Base-by-base conservation (phyloP, 2,329 filamentous ascomycete species). In the Knufia fluminis region DNA sequence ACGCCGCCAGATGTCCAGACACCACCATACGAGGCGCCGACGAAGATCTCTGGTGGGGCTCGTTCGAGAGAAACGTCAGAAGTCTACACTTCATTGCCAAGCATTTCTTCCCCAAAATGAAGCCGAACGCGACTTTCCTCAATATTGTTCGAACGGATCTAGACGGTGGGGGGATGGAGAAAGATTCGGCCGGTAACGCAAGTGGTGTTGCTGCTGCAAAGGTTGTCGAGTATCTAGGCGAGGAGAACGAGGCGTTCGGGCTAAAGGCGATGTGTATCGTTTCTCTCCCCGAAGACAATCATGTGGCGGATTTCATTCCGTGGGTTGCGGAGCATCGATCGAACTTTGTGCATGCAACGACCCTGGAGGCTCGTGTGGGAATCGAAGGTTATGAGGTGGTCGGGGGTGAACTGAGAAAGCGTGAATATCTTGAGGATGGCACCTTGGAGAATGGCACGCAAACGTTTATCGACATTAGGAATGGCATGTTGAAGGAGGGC, bases 11-110 rank as follows among this genome's bases (percentile, higher is more conserved):
- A 43, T 28, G 40, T 26, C 40, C 33, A 23, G 23, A 24, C 28
- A 52, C 43, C 0, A 60, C 61, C 0, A 48, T 73, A 3, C 51
- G 51, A 3, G 65, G 70, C 1, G 58, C 61, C 1, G 62, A 72
- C 17, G 63, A 66, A 3, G 55, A 55, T 3, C 59, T 61, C 2
- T 73, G 65, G 64, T 72, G 67, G 67, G 60, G 65, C 17, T 67
- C 66, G 0, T 71, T 67, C 59, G 67, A 72, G 41, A 64, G 76
- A 35, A 79, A 78, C 55, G 39, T 77, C 10, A 65, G 67, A 16
- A 77, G 75, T 35, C 22, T 53, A 4, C 41, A 50, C 19, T 50
- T 52, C 26, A 52, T 57, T 23, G 49, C 53, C 3, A 66, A 69
- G n/a, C 64, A 68, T 0, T 72, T 77, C 36, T 55, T 77, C 6